Evolutionary conservation across 2,329 filamentous ascomycete species (phyloP), one percentile per base, ranked within the genome.

Genomic region (Beauveria scarabaeidicola): DNA sequence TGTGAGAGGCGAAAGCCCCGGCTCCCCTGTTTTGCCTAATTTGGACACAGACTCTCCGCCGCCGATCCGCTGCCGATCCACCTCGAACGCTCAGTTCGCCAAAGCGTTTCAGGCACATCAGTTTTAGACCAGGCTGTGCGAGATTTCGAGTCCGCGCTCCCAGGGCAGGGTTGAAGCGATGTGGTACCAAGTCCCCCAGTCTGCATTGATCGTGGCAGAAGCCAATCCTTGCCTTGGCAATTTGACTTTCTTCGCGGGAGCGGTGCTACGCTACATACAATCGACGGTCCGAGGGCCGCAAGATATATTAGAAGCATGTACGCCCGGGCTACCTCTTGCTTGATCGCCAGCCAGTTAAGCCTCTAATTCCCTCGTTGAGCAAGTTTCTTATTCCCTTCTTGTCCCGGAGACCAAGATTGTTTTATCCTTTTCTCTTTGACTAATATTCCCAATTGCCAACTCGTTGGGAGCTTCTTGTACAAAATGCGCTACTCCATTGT

Each of bases 401-500:
- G 51, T 53, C 51, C 51, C 23, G 51, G 51, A 43, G 51, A 53
- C 51, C 27, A 3, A 15, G 19, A 43, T 40, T 52, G 25, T 41
- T 50, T 10, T 23, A 23, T 25, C 43, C 5, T 41, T 43, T 23
- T 5, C 23, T 43, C 43, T 3, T 44, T 46, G 25, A 36, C 41
- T 32, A 41, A 52, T 40, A n/a, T 41, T 29, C 17, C n/a, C n/a
- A n/a, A 46, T 32, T 7, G 3, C 25, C 2, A 19, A n/a, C 19
- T 9, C 41, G 1, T 9, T 53, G 9, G 9, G 17, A 27, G 19
- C 19, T 52, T 15, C 57, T 29, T 25, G 15, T 5, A 32, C 54
- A 61, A 52, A 15, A 61, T 61, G 59, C 54, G 50, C 19, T 61
- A 47, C 36, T 50, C 53, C 1, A 43, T 61, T 3, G 25, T 58